Percentiles rank a stretch among this genome's conserved stretches.
phyloP scores from a whole-genome alignment of 1,284 basidiomycete species.

The Malassezia globosa region DNA sequence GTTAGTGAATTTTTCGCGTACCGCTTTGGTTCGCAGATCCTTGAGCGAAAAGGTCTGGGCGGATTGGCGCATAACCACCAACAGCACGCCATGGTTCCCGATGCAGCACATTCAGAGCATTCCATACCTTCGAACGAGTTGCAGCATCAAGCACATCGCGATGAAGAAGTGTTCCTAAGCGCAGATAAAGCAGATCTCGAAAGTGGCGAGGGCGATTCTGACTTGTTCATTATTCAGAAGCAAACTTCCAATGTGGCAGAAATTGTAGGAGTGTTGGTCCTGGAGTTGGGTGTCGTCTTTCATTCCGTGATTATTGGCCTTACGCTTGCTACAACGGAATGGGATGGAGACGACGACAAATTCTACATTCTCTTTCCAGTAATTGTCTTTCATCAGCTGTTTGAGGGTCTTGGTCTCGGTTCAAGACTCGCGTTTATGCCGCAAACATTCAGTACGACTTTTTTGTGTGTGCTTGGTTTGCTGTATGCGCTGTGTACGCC shows the following conservation, averaged over 20 bases:
- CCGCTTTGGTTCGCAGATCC: constrained; percentile 27
- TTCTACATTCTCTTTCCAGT: constrained; percentile 83
- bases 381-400: constrained; percentile 56
- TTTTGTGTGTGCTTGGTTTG: constrained; percentile 25
- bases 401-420: constrained; percentile 46
- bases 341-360: constrained; percentile 30
- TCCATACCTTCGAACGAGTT: constrained; percentile 23
- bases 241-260: constrained; percentile 53
- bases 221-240: neutral
- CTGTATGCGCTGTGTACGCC: constrained; percentile 42
- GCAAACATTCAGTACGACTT: constrained; percentile 18
- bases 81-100: constrained; percentile 21
- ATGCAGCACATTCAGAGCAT: constrained; percentile 39
- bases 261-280: constrained; percentile 69
- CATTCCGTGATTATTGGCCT: constrained; percentile 78
- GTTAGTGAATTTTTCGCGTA: constrained; percentile 40
- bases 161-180: neutral
- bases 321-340: constrained; percentile 71
- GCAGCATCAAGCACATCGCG: neutral
- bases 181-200: neutral
- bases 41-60: constrained; percentile 18
- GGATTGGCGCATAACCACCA: constrained; percentile 12
- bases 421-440: constrained; percentile 34
- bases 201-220: neutral
- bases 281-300: constrained; percentile 82